These are phyloP conservation scores for Dicorynia guianensis DNA, from an alignment of 306 rosid genomes.

Conservation along the genomic window DNA sequence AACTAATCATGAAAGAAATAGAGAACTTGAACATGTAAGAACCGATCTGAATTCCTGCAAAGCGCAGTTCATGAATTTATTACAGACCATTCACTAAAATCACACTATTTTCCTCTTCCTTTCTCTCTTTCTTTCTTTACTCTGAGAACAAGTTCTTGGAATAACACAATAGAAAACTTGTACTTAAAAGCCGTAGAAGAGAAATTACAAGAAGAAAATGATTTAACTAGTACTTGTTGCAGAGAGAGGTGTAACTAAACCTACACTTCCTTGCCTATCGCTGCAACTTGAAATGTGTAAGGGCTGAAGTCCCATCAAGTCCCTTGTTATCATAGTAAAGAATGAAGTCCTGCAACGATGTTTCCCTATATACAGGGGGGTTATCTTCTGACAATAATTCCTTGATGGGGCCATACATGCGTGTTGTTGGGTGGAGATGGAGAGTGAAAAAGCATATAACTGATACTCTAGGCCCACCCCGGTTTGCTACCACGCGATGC, in stretches of 20 bases:
- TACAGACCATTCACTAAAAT: no score
- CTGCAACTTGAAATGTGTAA: constrained; percentile 38
- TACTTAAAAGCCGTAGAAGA: no score
- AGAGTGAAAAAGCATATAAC: constrained; percentile 53
- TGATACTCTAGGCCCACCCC: constrained; percentile 50
- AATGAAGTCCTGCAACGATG: constrained; percentile 41
- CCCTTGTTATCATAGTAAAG: constrained; percentile 49
- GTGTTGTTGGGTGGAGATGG: constrained; percentile 34
- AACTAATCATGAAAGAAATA: no score
- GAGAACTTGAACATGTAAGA: no score
- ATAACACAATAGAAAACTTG: no score
- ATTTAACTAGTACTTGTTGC: no score
- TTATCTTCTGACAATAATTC: constrained; percentile 51
- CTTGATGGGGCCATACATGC: constrained; percentile 52
- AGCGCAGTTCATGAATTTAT: no score
- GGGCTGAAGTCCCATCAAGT: constrained; percentile 52
- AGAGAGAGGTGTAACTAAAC: background rate
- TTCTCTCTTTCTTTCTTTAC: no score
- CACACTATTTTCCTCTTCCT: no score
- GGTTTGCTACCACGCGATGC: constrained; percentile 54
- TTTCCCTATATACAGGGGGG: constrained; percentile 52
- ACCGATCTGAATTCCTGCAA: no score
- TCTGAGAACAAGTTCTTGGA: no score
- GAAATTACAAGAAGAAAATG: no score
- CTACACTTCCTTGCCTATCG: background rate